Evolutionary conservation across 345 rosid genomes (phyloP), one percentile per base, ranked within the genome.

Genomic region (Pugionium cornutum): DNA sequence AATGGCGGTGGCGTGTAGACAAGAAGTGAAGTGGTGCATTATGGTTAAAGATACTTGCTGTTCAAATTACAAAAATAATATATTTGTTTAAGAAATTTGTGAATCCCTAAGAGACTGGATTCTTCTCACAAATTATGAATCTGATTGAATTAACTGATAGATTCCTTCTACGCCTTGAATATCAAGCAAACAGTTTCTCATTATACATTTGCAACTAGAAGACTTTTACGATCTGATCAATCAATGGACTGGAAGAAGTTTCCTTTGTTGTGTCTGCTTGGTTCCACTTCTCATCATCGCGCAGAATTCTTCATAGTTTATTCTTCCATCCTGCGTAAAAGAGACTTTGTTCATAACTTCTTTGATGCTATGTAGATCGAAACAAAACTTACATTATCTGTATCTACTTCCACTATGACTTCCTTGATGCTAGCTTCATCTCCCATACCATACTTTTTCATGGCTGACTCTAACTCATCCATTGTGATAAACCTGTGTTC

Each of bases 381-480:
- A 53, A 4, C 9, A 35, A 10, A 45, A 73, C 87, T 80, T 76
- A 86, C 97, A 73, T 92, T 81, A 73, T 92, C 96, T 32, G 89
- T 77, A 70, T 92, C 96, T 4, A 87, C 98, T 75, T 89, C 96
- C 0, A 86, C 82, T 57, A 92, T 86, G 52, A 89, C 77, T 69
- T 84, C 88, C 75, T 69, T 82, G 73, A 92, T 87, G 74, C 80
- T 89, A 66, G 77, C 81, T 71, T 82, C 92, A 78, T 87, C 91
- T 10, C 91, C 88, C 78, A 84, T 83, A 57, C 94, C 91, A 35
- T 92, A 80, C 44, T 89, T 94, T 69, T 83, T 82, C 95, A 92
- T 87, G 2, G 98, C 97, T 11, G 74, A 71, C 73, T 86, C 91
- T 7, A 89, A 53, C 62, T 89, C 97, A 67, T 92, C 98, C 74